Evolutionary conservation across 345 rosid genomes (phyloP).

Genomic region (Raphanus sativus): DNA sequence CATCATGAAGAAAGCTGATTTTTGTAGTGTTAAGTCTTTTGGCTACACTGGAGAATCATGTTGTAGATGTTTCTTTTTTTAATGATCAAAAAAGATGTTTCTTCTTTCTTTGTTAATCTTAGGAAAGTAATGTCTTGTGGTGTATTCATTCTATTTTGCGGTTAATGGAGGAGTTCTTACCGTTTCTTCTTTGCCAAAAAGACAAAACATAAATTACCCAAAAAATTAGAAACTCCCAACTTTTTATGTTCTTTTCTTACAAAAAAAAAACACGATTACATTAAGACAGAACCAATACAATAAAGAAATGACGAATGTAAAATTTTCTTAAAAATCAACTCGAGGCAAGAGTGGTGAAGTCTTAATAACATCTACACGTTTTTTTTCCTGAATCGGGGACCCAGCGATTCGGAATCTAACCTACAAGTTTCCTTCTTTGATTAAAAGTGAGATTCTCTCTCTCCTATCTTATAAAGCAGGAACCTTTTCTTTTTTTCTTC

Average conservation of each 20-base stretch:
- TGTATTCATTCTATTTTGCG: not conserved
- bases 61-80: slow-evolving; percentile 3
- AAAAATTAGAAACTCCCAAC: not conserved
- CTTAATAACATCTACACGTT: not conserved
- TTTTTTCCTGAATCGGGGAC: slow-evolving; percentile 8
- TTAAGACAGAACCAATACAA: not conserved
- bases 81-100: no score
- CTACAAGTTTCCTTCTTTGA: not conserved
- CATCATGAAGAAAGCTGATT: not conserved
- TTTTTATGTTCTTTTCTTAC: not conserved
- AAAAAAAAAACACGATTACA: not conserved
- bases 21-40: not conserved
- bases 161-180: not conserved
- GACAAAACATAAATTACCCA: not conserved
- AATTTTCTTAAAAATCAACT: not conserved
- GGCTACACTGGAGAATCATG: not conserved
- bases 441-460: not conserved
- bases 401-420: slow-evolving; percentile 12
- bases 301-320: no score
- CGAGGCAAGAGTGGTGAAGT: not conserved
- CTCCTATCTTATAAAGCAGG: slow-evolving; percentile 1
- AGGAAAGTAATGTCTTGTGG: not conserved
- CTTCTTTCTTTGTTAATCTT: not conserved
- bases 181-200: not conserved
- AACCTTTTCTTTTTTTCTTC: slow-evolving; percentile 7